A percentile compares a stretch with the other conserved stretches of the same genome.
Evolutionary conservation across 2,329 filamentous ascomycete genomes (phyloP).

Genomic region (Leptodontidium sp.): DNA sequence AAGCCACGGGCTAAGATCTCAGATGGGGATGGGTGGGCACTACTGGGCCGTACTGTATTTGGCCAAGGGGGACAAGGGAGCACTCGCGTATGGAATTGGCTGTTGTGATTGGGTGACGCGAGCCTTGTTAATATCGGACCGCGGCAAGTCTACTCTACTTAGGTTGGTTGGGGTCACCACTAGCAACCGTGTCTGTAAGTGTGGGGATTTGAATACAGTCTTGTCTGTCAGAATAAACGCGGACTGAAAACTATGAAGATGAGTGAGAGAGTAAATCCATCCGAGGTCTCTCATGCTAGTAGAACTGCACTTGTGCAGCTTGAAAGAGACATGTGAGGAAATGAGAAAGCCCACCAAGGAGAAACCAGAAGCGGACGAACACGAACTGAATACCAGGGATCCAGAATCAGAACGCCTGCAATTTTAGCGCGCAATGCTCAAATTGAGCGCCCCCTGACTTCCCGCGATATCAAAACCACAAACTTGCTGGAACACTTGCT

Average conservation of each 20-base stretch:
- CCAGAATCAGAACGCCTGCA: slow-evolving; percentile 7
- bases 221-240: neutral
- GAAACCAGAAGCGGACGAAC: neutral
- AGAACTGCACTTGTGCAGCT: neutral
- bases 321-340: neutral
- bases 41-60: neutral
- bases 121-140: slow-evolving; percentile 18
- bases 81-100: slow-evolving; percentile 2
- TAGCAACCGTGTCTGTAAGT: slow-evolving; percentile 14
- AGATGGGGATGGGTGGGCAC: neutral
- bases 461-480: neutral
- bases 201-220: slow-evolving; percentile 12
- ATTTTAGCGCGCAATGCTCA: slow-evolving; percentile 26
- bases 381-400: neutral
- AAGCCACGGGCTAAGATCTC: slow-evolving; percentile 7
- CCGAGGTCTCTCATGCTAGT: neutral
- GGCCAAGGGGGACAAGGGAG: neutral
- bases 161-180: slow-evolving; percentile 15
- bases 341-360: neutral
- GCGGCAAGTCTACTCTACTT: slow-evolving; percentile 8
- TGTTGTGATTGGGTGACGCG: slow-evolving; percentile 25
- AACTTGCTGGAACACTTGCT: neutral
- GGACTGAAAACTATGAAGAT: neutral
- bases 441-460: slow-evolving; percentile 26
- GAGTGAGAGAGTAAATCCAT: neutral